A percentile compares a stretch with the other conserved stretches of the same genome.
phyloP scores from a whole-genome alignment of 2,329 filamentous ascomycete genomes.

The Stylonectria norvegica region DNA sequence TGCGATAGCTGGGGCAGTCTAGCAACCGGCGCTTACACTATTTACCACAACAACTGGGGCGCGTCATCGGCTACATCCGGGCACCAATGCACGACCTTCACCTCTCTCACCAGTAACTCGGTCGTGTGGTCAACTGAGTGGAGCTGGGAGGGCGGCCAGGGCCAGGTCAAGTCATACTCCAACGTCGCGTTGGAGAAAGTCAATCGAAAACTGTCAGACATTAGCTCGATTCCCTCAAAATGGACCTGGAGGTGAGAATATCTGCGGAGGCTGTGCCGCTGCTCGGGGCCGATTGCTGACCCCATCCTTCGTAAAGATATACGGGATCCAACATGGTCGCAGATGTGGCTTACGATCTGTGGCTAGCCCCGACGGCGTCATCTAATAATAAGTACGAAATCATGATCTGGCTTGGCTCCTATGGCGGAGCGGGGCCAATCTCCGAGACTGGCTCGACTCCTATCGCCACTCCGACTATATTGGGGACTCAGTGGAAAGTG shows the following conservation, averaged over 20 bases:
- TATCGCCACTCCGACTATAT: slow-evolving; percentile 53
- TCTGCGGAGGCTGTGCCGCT: neutral
- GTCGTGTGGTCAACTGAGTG: slow-evolving; percentile 39
- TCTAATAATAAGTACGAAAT: slow-evolving; percentile 43
- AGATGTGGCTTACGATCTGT: slow-evolving; percentile 59
- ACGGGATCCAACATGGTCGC: slow-evolving; percentile 46
- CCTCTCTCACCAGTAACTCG: slow-evolving; percentile 30
- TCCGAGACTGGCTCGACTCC: slow-evolving; percentile 47
- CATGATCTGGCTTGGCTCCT: slow-evolving; percentile 23
- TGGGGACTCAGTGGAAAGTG: slow-evolving; percentile 50
- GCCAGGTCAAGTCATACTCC: slow-evolving; percentile 42
- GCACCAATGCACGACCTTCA: slow-evolving; percentile 38
- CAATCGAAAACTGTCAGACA: slow-evolving; percentile 25
- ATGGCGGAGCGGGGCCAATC: slow-evolving; percentile 23
- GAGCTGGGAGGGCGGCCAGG: slow-evolving; percentile 36
- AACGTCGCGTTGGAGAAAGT: slow-evolving; percentile 37
- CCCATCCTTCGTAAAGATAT: slow-evolving; percentile 31
- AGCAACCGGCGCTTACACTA: slow-evolving; percentile 18
- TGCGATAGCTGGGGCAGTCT: slow-evolving; percentile 24
- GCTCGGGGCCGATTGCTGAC: neutral
- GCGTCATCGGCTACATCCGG: slow-evolving; percentile 30
- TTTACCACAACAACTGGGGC: slow-evolving; percentile 45
- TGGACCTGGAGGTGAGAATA: slow-evolving; percentile 32
- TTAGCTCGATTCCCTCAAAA: slow-evolving; percentile 31
- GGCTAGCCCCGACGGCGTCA: slow-evolving; percentile 46